These are phyloP conservation scores for Melampsora americana DNA, from an alignment of 1,284 basidiomycete genomes.

Conservation along the genomic window DNA sequence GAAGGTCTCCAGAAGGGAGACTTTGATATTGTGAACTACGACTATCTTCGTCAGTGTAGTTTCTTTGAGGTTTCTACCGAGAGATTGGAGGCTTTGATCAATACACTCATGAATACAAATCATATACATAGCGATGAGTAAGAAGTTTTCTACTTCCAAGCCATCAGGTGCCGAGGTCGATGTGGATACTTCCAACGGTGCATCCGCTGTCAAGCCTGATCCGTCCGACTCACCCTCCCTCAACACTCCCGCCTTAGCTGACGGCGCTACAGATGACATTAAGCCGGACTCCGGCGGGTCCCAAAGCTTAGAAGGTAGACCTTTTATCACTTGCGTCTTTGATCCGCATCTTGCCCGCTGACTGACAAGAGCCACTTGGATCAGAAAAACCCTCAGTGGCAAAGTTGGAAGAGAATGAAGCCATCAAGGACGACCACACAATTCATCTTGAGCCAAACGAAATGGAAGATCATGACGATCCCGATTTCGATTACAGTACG, in stretches of 20 bases:
- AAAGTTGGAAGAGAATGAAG: background rate
- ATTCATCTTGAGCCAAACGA: constrained; percentile 12
- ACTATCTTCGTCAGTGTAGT: constrained; percentile 23
- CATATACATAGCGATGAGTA: background rate
- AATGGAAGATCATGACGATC: constrained; percentile 24
- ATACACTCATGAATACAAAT: background rate
- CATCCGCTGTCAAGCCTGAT: background rate
- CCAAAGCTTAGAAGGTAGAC: constrained; percentile 8
- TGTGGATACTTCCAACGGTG: background rate
- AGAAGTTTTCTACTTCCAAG: constrained; percentile 7
- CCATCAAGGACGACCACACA: constrained; percentile 19
- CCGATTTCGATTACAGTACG: constrained; percentile 32
- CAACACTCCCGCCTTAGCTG: too few relatives aligned
- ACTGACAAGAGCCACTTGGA: too few relatives aligned
- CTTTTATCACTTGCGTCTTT: background rate
- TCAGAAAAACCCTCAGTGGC: background rate
- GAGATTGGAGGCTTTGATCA: too few relatives aligned
- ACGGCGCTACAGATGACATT: too few relatives aligned
- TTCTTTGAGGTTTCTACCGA: background rate
- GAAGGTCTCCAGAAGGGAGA: constrained; percentile 26
- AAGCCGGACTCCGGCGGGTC: constrained; percentile 2
- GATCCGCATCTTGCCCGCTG: too few relatives aligned
- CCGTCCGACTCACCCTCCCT: background rate
- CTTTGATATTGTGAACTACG: constrained; percentile 37
- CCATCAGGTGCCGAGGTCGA: constrained; percentile 1